A percentile compares a stretch with the other conserved stretches of the same genome.
These are phyloP conservation scores for Didymella pomorum DNA, from an alignment of 2,329 filamentous ascomycete genomes.

Conservation along the genomic window DNA sequence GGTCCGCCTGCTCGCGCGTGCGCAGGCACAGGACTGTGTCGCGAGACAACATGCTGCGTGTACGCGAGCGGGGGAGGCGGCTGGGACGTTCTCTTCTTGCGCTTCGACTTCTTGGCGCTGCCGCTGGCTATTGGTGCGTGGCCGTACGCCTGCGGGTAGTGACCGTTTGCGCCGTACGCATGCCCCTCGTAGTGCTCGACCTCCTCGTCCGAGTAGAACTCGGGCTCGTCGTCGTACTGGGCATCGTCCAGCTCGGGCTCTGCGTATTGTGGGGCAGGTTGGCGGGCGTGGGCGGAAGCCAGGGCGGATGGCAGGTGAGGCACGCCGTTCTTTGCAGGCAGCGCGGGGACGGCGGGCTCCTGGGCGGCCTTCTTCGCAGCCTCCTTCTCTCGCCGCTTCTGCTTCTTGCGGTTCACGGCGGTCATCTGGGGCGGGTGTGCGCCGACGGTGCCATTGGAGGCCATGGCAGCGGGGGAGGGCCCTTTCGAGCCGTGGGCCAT, in stretches of 20 bases:
- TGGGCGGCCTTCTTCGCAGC: conserved; percentile 67
- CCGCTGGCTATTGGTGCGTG: conserved; percentile 31
- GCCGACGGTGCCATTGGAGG: conserved; percentile 52
- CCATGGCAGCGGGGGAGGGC: conserved; percentile 31
- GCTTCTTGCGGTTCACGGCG: conserved; percentile 88
- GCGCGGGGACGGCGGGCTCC: conserved; percentile 34
- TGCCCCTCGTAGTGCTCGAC: conserved; percentile 40
- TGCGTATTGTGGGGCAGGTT: conserved; percentile 53
- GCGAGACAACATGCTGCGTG: conserved; percentile 40
- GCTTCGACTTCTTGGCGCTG: conserved; percentile 64
- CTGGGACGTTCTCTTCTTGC: conserved; percentile 71
- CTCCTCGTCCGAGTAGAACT: conserved; percentile 54
- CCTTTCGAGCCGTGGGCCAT: conserved; percentile 16
- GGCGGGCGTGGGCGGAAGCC: conserved; percentile 23
- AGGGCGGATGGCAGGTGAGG: conserved; percentile 17
- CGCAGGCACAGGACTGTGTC: conserved; percentile 54
- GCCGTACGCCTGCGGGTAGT: conserved; percentile 41
- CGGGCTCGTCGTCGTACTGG: conserved; percentile 41
- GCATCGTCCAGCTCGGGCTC: conserved; percentile 56
- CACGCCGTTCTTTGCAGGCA: conserved; percentile 8
- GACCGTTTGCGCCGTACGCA: conserved; percentile 43
- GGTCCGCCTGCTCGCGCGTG: conserved; percentile 51
- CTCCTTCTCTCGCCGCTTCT: conserved; percentile 87
- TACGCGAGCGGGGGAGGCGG: conserved; percentile 43
- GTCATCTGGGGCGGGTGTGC: conserved; percentile 44